Conservation (phyloP, 495 filamentous ascomycete genomes). For the Penicillium nucicola region DNA sequence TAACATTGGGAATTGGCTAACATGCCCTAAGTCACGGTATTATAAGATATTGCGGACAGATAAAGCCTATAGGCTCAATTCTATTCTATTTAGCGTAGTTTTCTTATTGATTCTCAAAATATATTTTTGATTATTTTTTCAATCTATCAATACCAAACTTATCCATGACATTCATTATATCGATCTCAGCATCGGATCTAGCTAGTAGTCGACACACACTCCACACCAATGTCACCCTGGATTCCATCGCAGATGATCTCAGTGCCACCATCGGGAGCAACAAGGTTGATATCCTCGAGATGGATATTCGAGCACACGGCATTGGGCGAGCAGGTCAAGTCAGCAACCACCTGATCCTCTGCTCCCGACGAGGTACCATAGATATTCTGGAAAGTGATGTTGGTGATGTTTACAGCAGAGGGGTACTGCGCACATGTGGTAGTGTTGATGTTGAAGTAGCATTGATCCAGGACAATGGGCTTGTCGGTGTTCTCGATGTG, state of each 20-base stretch:
- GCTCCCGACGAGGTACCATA: conserved; percentile 51
- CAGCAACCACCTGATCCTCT: conserved; percentile 45
- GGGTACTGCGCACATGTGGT: conserved; percentile 48
- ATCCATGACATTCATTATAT: too few relatives aligned
- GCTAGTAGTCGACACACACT: conserved; percentile 26
- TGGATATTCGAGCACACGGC: conserved; percentile 52
- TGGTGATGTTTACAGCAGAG: conserved; percentile 52
- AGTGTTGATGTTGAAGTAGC: conserved; percentile 55
- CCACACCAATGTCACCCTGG: conserved; percentile 46
- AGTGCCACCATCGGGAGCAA: conserved; percentile 43
- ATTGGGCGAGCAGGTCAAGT: conserved; percentile 50
- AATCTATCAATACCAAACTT: too few relatives aligned
- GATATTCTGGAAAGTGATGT: conserved; percentile 54
- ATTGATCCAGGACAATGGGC: conserved; percentile 53
- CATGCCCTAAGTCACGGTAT: too few relatives aligned
- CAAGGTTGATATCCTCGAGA: conserved; percentile 49
- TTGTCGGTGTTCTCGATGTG: conserved; percentile 53
- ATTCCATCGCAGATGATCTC: conserved; percentile 53
- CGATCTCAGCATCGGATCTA: neutral
- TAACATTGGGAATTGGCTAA: too few relatives aligned
- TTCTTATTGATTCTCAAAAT: too few relatives aligned
- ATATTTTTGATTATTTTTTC: neutral
- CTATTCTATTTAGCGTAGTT: too few relatives aligned
- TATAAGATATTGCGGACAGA: too few relatives aligned
- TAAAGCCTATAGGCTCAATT: too few relatives aligned